A percentile compares a stretch with the other conserved stretches of the same genome.
Evolutionary conservation across 805 yeast species (phyloP).

Genomic region (Kazachstania africana): DNA sequence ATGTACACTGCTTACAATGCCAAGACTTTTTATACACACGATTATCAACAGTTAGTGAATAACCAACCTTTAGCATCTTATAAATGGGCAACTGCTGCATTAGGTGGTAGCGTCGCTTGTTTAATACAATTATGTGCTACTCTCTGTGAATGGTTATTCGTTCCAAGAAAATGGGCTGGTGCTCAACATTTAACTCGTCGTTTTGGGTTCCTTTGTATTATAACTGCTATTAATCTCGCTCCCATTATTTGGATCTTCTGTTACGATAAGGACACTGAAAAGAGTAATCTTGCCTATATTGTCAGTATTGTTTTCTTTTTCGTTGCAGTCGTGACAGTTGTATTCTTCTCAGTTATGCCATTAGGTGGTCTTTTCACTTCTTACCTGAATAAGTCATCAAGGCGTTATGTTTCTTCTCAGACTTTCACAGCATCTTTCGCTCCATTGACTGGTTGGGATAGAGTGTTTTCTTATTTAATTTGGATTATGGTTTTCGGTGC

Average conservation of each 20-base stretch:
- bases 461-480: slow-evolving; percentile 89
- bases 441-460: slow-evolving; percentile 72
- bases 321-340: slow-evolving; percentile 69
- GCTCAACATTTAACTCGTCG: slow-evolving; percentile 93
- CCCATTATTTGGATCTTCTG: slow-evolving; percentile 80
- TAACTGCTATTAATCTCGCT: slow-evolving; percentile 64
- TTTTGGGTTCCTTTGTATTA: slow-evolving; percentile 55
- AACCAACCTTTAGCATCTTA: slow-evolving; percentile 85
- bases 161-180: slow-evolving; percentile 98
- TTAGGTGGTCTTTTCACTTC: slow-evolving; percentile 92
- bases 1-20: slow-evolving; percentile 90
- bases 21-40: slow-evolving; percentile 78
- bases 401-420: slow-evolving; percentile 87
- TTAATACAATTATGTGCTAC: slow-evolving; percentile 80
- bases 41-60: slow-evolving; percentile 72
- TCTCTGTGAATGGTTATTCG: slow-evolving; percentile 85
- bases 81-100: slow-evolving; percentile 84
- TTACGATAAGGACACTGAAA: slow-evolving; percentile 55
- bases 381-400: slow-evolving; percentile 76
- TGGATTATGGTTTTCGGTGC: slow-evolving; percentile 88
- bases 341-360: slow-evolving; percentile 91
- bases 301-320: slow-evolving; percentile 83
- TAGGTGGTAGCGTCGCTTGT: slow-evolving; percentile 85
- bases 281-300: slow-evolving; percentile 61
- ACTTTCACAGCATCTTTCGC: slow-evolving; percentile 90